These are phyloP conservation scores for Nepenthes gracilis DNA, from an alignment of 148 eudicot species.

Conservation along the genomic window DNA sequence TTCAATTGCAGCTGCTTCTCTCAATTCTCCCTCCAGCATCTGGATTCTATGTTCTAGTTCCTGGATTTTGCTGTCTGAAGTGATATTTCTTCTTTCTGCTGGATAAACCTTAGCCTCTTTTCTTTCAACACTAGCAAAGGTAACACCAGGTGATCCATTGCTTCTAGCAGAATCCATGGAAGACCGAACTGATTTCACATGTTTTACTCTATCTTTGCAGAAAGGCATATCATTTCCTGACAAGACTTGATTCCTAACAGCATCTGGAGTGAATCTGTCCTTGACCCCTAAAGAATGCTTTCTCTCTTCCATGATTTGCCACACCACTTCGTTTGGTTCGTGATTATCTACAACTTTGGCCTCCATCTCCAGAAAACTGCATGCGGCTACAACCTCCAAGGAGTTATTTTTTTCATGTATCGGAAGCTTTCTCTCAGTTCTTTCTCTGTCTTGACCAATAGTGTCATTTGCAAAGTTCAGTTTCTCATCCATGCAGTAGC, in stretches of 20 bases:
- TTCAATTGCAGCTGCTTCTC: conserved; percentile 86
- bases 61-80: conserved; percentile 34
- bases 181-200: conserved; percentile 65
- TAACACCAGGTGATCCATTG: conserved; percentile 30
- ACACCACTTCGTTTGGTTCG: conserved; percentile 17
- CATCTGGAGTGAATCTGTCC: conserved; percentile 15
- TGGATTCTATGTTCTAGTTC: conserved; percentile 52
- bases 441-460: conserved; percentile 10
- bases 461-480: conserved; percentile 12
- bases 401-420: conserved; percentile 1
- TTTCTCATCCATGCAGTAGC: conserved; percentile 9
- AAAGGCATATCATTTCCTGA: conserved; percentile 19
- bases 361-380: conserved; percentile 12
- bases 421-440: conserved; percentile 7
- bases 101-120: conserved; percentile 26
- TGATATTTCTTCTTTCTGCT: conserved; percentile 24
- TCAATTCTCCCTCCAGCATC: conserved; percentile 70
- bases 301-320: conserved; percentile 15
- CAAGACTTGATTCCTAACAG: conserved; percentile 14
- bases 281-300: conserved; percentile 16
- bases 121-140: conserved; percentile 13
- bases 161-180: conserved; percentile 33
- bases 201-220: conserved; percentile 24
- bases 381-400: conserved; percentile 5
- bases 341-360: conserved; percentile 15